These are phyloP conservation scores for Groenewaldozyma tartarivorans DNA, from an alignment of 805 yeast species.

Conservation along the genomic window DNA sequence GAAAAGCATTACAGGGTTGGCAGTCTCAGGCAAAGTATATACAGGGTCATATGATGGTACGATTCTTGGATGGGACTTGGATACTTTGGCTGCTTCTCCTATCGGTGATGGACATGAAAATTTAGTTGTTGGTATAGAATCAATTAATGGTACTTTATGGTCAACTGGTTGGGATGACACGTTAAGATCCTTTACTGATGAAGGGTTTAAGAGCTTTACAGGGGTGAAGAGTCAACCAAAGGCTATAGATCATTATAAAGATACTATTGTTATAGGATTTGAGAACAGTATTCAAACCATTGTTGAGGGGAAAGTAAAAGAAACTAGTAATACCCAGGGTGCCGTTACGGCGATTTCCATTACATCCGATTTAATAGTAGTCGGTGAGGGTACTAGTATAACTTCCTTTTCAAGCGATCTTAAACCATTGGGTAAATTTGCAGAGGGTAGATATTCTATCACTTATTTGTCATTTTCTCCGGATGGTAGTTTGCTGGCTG, in stretches of 20 bases:
- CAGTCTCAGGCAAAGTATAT: slow-evolving; percentile 25
- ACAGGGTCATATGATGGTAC: slow-evolving; percentile 83
- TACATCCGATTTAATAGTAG: slow-evolving; percentile 38
- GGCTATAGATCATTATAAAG: slow-evolving; percentile 32
- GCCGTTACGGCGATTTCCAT: slow-evolving; percentile 40
- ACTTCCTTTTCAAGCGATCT: slow-evolving; percentile 32
- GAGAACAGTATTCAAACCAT: slow-evolving; percentile 34
- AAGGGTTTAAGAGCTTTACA: slow-evolving; percentile 27
- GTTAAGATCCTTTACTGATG: slow-evolving; percentile 29
- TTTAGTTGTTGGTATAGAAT: slow-evolving; percentile 45
- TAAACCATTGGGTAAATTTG: slow-evolving; percentile 27
- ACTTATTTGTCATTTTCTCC: slow-evolving; percentile 62
- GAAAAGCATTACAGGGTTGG: slow-evolving; percentile 60
- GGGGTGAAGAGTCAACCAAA: slow-evolving; percentile 42
- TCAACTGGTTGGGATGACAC: slow-evolving; percentile 90
- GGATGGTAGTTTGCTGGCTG: slow-evolving; percentile 58
- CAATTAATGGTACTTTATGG: slow-evolving; percentile 26
- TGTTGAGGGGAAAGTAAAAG: slow-evolving; percentile 22
- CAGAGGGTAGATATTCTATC: slow-evolving; percentile 50
- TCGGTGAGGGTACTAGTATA: slow-evolving; percentile 35
- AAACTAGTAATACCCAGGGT: slow-evolving; percentile 23
- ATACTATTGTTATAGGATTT: slow-evolving; percentile 35
- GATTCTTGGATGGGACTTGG: slow-evolving; percentile 46
- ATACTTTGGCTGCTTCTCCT: slow-evolving; percentile 29
- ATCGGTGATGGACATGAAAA: slow-evolving; percentile 47